Base-by-base conservation (phyloP, 2,329 filamentous ascomycete genomes). In the Xylariaceae sp. region DNA sequence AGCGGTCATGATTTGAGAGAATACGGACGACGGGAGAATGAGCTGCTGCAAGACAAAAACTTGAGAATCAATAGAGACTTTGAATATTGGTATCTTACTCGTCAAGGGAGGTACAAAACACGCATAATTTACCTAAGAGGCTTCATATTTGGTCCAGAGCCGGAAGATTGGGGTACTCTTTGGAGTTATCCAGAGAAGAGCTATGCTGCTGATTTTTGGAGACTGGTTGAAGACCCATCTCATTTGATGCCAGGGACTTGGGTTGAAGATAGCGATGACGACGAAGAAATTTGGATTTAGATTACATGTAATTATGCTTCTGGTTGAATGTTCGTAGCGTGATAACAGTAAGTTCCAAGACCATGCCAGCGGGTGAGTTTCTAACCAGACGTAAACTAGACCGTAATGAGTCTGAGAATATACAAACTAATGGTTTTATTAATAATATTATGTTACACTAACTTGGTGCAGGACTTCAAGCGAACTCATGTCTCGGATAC, bases 191-290 rank as follows among this genome's bases (percentile, higher is more conserved):
- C 55, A 3, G 58, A 50, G 15, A 57, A 60, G 27, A 36, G 36
- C 15, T 61, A 53, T 8, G 54, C 53, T 1, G 59, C 61, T 6
- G 54, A 63, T 10, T 64, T 64, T 49, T 64, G 61, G 62, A 39
- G 39, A 13, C 30, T 63, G 24, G 39, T 63, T 33, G 57, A 62
- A 43, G 33, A 60, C n/a, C 53, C 50, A 2, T 52, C 50, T 4
- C 26, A 51, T 8, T 15, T 21, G 6, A 33, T 64, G 6, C 62
- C 62, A 0, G 61, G 62, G 3, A 45, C 51, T 10, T 62, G 57
- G 62, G 53, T 60, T 8, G 57, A 64, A 6, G 55, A 50, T 30
- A 24, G 16, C 10, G 43, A 53, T 29, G 48, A 53, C n/a, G 50
- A 55, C 7, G 27, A 35, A n/a, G 35, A 3, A 30, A 42, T 52